These are phyloP conservation scores for Ustilago trichophora DNA, from an alignment of 1,284 basidiomycete species.

Conservation along the genomic window DNA sequence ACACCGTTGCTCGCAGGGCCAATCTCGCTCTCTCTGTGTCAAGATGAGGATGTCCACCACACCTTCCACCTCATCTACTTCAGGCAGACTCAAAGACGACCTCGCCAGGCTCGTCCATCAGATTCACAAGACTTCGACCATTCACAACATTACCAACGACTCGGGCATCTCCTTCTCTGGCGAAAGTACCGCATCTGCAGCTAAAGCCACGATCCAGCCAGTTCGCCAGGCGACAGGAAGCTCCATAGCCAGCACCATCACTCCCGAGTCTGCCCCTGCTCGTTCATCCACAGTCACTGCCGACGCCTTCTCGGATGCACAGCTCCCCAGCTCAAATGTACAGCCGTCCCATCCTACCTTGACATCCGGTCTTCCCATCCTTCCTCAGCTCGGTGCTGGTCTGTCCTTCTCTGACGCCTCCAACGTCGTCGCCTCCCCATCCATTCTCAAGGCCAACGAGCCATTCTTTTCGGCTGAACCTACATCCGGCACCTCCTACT, in stretches of 20 bases:
- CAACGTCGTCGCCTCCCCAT: conserved; percentile 35
- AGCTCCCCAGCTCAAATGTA: no score
- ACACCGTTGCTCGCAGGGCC: conserved; percentile 14
- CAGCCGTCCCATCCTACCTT: no score
- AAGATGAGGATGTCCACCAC: conserved; percentile 19
- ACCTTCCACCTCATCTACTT: no score
- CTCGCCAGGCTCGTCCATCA: conserved; percentile 20
- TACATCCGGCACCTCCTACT: conserved; percentile 9
- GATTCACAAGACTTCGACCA: conserved; percentile 36
- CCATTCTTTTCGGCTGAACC: conserved; percentile 14
- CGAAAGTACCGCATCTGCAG: conserved; percentile 1
- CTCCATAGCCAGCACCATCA: conserved; percentile 47
- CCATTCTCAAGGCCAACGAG: conserved; percentile 28
- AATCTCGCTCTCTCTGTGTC: conserved; percentile 17
- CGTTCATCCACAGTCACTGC: conserved; percentile 24
- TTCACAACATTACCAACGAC: conserved; percentile 46
- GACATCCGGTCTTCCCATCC: conserved; percentile 3
- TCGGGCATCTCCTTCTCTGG: conserved; percentile 45
- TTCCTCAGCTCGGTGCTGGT: conserved; percentile 13
- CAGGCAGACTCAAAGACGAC: conserved; percentile 19
- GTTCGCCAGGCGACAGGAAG: conserved; percentile 29
- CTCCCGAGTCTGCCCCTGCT: conserved; percentile 26
- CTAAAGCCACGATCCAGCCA: no score
- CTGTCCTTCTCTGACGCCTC: background rate
- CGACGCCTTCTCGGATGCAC: conserved; percentile 1